phyloP scores from a whole-genome alignment of 1,284 basidiomycete genomes.

The Melampsora abietis-canadensis region DNA sequence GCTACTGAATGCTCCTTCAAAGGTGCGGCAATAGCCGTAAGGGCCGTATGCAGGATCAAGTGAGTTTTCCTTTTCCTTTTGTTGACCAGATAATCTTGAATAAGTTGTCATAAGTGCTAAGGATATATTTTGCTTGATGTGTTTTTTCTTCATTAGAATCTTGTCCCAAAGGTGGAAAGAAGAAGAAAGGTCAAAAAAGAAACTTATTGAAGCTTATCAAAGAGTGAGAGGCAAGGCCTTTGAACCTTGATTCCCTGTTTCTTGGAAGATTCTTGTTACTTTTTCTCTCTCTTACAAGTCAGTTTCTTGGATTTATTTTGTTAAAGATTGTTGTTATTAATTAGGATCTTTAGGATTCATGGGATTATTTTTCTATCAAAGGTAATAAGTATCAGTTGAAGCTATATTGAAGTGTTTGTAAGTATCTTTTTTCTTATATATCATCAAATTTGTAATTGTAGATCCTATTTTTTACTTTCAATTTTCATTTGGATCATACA shows the following conservation, averaged over 20 bases:
- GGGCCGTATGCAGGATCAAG: slow-evolving; percentile 34
- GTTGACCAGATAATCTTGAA: not conserved
- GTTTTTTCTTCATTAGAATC: not conserved
- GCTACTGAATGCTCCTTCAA: slow-evolving; percentile 19
- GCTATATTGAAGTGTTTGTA: no score
- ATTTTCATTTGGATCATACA: no score
- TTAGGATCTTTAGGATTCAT: not conserved
- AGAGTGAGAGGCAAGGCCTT: slow-evolving; percentile 37
- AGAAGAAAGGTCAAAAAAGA: slow-evolving; percentile 27
- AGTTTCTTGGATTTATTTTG: not conserved
- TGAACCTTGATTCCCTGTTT: not conserved
- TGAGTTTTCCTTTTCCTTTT: not conserved
- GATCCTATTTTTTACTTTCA: no score
- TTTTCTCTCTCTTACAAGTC: no score
- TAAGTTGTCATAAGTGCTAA: not conserved
- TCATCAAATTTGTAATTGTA: no score
- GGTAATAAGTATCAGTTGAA: no score
- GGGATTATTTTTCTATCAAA: no score
- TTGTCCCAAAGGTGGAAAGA: slow-evolving; percentile 39
- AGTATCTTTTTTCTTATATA: no score
- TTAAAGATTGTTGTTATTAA: not conserved
- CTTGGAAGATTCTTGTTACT: no score
- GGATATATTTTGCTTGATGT: not conserved
- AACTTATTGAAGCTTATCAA: slow-evolving; percentile 37
- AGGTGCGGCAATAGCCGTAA: slow-evolving; percentile 21